A percentile compares a stretch with the other conserved stretches of the same genome.
Evolutionary conservation across 495 filamentous ascomycete genomes (phyloP).

Genomic region (Lasiosphaeria miniovina): DNA sequence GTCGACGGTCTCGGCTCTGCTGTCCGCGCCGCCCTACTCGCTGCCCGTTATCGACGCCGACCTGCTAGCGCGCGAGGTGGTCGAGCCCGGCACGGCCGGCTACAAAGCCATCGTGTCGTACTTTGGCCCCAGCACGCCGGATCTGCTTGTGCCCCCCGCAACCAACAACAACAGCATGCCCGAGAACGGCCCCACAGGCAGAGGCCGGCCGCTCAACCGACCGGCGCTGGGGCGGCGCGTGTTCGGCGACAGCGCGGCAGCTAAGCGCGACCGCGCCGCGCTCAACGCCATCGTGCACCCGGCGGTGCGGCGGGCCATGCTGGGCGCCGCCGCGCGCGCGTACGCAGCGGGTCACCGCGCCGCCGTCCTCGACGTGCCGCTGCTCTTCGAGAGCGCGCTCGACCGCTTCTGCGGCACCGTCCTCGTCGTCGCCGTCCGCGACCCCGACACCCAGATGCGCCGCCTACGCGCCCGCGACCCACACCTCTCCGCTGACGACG

Average conservation of each 20-base stretch:
- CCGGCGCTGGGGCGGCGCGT: constrained; percentile 80
- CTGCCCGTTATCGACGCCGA: constrained; percentile 96
- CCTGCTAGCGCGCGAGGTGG: constrained; percentile 81
- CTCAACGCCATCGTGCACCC: constrained; percentile 94
- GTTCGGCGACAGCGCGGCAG: constrained; percentile 69
- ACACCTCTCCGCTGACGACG: constrained; percentile 72
- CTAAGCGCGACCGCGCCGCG: constrained; percentile 61
- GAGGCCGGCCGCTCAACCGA: constrained; percentile 73
- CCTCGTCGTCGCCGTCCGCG: constrained; percentile 75
- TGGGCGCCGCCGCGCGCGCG: constrained; percentile 57
- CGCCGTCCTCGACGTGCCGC: constrained; percentile 87
- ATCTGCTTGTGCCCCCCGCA: constrained; percentile 63
- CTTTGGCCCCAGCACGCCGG: constrained; percentile 78
- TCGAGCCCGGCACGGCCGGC: constrained; percentile 81
- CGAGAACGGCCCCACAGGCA: constrained; percentile 40
- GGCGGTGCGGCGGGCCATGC: constrained; percentile 73
- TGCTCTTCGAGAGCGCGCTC: constrained; percentile 83
- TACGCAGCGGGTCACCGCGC: constrained; percentile 77
- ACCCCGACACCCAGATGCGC: constrained; percentile 74
- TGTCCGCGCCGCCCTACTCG: constrained; percentile 73
- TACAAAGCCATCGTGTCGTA: constrained; percentile 75
- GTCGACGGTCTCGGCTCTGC: constrained; percentile 85
- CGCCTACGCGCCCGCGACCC: constrained; percentile 69
- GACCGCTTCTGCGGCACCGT: constrained; percentile 77
- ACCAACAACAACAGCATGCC: constrained; percentile 33